phyloP scores from a whole-genome alignment of 2,329 filamentous ascomycete genomes.

The Fusarium oligoseptatum region DNA sequence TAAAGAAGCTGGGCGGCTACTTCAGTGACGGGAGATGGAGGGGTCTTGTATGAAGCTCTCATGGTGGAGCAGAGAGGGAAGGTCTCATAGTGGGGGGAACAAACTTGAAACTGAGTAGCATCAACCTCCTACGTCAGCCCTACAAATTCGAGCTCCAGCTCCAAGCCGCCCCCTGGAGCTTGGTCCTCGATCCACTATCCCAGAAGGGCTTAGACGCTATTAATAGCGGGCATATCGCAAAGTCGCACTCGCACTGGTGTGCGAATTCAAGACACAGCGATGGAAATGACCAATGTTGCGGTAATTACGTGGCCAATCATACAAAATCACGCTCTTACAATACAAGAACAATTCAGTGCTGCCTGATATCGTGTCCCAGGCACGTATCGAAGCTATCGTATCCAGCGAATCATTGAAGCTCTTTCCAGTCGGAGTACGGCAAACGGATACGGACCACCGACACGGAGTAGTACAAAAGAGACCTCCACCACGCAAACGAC shows the following conservation, averaged over 20 bases:
- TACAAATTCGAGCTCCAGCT: slow-evolving; percentile 3
- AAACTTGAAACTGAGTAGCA: not conserved
- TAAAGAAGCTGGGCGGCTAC: not conserved
- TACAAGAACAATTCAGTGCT: not conserved
- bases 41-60: slow-evolving; percentile 15
- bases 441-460: slow-evolving; percentile 4
- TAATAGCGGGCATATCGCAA: not conserved
- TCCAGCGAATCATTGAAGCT: not conserved
- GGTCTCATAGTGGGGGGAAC: slow-evolving; percentile 8
- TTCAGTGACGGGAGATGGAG: not conserved
- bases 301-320: not conserved
- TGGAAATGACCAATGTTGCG: not conserved
- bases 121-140: slow-evolving; percentile 10
- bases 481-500: not conserved
- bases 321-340: not conserved
- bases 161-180: slow-evolving; percentile 1
- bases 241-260: not conserved
- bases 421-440: not conserved
- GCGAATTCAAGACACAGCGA: not conserved
- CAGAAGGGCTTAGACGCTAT: not conserved
- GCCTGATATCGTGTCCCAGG: not conserved
- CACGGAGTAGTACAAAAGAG: slow-evolving; percentile 1
- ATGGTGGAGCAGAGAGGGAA: slow-evolving; percentile 6
- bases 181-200: not conserved
- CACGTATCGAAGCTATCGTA: not conserved